A percentile compares a stretch with the other conserved stretches of the same genome.
Conservation (phyloP, 192 early-diverging fungal species). For the Mortierella antarctica region DNA sequence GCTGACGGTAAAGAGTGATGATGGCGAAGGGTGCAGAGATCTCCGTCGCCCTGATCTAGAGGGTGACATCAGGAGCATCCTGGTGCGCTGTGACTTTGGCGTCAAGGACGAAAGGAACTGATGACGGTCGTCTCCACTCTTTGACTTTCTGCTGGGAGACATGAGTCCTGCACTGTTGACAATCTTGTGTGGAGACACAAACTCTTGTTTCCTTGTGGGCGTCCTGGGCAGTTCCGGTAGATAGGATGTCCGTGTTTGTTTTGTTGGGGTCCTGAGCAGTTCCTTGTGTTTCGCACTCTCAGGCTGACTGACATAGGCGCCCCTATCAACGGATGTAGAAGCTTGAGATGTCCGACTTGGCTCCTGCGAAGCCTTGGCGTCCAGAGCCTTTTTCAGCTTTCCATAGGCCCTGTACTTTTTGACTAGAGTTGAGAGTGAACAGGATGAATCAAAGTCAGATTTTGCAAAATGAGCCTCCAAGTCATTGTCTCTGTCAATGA, state of each 20-base stretch:
- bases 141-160: constrained; percentile 22
- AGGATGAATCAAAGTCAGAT: background rate
- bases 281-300: background rate
- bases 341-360: background rate
- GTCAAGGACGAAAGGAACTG: constrained; percentile 9
- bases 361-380: background rate
- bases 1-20: constrained; percentile 13
- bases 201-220: constrained; percentile 29
- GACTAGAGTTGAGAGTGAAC: constrained; percentile 2
- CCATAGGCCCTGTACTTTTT: constrained; percentile 30
- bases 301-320: background rate
- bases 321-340: too few relatives aligned
- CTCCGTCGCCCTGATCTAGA: constrained; percentile 9
- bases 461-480: background rate
- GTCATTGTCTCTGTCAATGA: background rate
- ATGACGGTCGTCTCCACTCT: constrained; percentile 1
- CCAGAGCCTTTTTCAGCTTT: constrained; percentile 38
- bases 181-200: constrained; percentile 30
- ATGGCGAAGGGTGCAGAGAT: constrained; percentile 6
- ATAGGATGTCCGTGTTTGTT: constrained; percentile 11
- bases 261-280: constrained; percentile 9
- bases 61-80: constrained; percentile 7
- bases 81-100: constrained; percentile 9
- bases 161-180: constrained; percentile 30
- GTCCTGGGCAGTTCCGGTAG: constrained; percentile 3